Evolutionary conservation across 2,329 filamentous ascomycete genomes (phyloP).

Genomic region (Pseudogymnoascus sp.): DNA sequence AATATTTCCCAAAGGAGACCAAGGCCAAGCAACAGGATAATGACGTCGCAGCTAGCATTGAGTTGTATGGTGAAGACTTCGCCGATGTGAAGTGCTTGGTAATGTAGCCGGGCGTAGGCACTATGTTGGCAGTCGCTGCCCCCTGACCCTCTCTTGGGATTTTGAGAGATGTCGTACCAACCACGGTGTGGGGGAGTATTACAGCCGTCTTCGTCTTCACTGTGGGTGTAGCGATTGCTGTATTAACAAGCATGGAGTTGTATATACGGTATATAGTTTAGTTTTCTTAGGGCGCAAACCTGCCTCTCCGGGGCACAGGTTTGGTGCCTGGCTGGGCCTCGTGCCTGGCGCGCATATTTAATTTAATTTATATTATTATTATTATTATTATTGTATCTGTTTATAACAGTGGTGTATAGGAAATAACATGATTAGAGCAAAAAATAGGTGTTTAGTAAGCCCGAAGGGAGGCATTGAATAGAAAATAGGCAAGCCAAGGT

Average conservation of each 20-base stretch:
- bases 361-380: background rate
- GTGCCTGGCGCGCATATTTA: background rate
- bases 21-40: conserved; percentile 62
- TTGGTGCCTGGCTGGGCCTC: background rate
- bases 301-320: background rate
- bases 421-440: background rate
- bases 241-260: background rate
- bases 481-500: background rate
- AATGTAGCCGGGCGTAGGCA: conserved; percentile 39
- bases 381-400: background rate
- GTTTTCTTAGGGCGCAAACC: too few species aligned
- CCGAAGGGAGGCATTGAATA: background rate
- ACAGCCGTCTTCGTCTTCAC: background rate
- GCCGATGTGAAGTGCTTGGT: conserved; percentile 48
- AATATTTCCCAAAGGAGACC: conserved; percentile 65
- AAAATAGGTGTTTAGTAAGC: background rate
- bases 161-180: background rate
- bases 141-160: background rate
- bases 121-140: background rate
- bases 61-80: conserved; percentile 61
- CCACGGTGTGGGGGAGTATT: background rate
- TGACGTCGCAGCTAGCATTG: conserved; percentile 64
- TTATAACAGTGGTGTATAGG: background rate
- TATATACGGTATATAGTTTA: conserved; percentile 1
- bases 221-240: background rate